Evolutionary conservation across 768 basidiomycete genomes (phyloP), one percentile per base, ranked within the genome.

Genomic region (Lactarius tabidus): DNA sequence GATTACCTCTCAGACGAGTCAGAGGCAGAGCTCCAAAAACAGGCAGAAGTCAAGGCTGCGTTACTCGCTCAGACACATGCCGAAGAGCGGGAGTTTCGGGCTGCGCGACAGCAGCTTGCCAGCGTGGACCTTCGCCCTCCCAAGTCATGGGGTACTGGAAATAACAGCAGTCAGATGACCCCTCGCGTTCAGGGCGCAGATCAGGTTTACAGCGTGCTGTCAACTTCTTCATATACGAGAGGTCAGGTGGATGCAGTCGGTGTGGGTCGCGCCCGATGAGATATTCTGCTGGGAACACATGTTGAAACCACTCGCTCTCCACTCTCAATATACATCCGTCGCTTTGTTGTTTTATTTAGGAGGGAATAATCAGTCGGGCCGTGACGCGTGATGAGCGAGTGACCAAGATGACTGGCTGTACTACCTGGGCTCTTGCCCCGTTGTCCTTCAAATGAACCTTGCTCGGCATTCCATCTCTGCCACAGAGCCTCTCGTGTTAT

Each of bases 1-100:
- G 92, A 94, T 73, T 94, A 94, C 74, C 77, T 93, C 35, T 93
- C 91, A n/a, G 91, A 93, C 72, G 91, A 94, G 76, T 93, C 91
- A n/a, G 91, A 94, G 71, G 90, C 86, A 31, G 91, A 94, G 73
- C 75, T 94, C 61, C 91, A 94, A 75, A 81, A 90, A 65, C 91
- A 93, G 75, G 91, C 91, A 6, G 92, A 93, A 71, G 85, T 85
- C 26, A 85, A 84, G 67, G 91, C 91, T 5, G 89, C 87, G 6
- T 74, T 90, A 51, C 76, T 90, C 18, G 91, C 89, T n/a, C 88
- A 91, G 77, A 89, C 83, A 66, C 86, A 89, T 70, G 83, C 85
- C 53, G 91, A 93, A 74, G 91, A 93, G 72, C 78, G 82, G 67
- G 91, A 93, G 72, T 93, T 93, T 77, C 88, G 84, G 73, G 86